Conservation (phyloP, 192 early-diverging fungal species). For the Funneliformis geosporum region DNA sequence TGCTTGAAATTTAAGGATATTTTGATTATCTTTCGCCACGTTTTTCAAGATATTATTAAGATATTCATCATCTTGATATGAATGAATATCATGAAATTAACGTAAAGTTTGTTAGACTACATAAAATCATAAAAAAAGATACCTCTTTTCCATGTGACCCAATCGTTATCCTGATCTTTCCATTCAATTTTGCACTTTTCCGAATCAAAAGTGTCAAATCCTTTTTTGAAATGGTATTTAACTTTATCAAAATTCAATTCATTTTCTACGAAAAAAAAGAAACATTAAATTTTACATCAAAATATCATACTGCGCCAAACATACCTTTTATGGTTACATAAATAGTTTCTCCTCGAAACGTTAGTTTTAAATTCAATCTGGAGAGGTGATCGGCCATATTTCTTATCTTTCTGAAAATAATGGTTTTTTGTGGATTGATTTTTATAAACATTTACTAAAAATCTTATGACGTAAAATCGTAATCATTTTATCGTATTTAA, state of each 20-base stretch:
- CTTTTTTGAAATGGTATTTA: not conserved
- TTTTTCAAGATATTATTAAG: not conserved
- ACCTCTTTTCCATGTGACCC: not conserved
- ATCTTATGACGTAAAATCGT: no score
- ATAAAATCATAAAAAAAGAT: not conserved
- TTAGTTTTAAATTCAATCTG: not conserved
- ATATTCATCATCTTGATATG: not conserved
- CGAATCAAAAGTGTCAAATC: not conserved
- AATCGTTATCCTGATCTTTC: not conserved
- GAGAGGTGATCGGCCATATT: not conserved
- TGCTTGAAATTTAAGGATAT: not conserved
- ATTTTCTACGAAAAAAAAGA: not conserved
- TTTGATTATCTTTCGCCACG: not conserved
- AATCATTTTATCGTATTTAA: no score
- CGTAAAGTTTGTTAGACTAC: not conserved
- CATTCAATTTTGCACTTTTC: constrained; percentile 2
- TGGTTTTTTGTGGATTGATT: no score
- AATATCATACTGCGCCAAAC: not conserved
- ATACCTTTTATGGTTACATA: not conserved
- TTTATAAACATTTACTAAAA: no score
- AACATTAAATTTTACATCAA: no score
- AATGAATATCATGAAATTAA: not conserved
- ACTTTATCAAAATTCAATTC: not conserved
- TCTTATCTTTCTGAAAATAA: not conserved
- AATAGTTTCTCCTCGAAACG: not conserved